Conservation (phyloP, 805 yeast genomes). For the Torulaspora delbrueckii region DNA sequence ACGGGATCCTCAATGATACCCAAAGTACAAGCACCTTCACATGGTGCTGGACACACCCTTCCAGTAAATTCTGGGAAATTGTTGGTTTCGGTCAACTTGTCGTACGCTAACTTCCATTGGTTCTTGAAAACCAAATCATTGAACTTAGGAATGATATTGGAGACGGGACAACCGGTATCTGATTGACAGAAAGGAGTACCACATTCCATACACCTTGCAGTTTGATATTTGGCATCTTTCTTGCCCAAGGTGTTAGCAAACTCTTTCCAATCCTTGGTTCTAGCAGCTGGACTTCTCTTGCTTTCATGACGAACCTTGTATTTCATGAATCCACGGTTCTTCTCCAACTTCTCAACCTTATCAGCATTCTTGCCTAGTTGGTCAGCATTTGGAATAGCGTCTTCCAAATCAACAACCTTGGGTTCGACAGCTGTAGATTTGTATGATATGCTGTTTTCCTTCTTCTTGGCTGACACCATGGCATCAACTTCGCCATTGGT, state of each 20-base stretch:
- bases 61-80: slow-evolving; percentile 99
- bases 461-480: slow-evolving; percentile 40
- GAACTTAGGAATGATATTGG: slow-evolving; percentile 97
- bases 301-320: slow-evolving; percentile 84
- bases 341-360: slow-evolving; percentile 52
- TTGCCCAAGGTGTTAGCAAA: slow-evolving; percentile 73
- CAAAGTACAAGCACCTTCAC: slow-evolving; percentile 94
- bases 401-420: slow-evolving; percentile 82
- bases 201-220: slow-evolving; percentile 99
- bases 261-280: slow-evolving; percentile 91
- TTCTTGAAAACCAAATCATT: slow-evolving; percentile 93
- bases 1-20: slow-evolving; percentile 94
- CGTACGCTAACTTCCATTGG: slow-evolving; percentile 91
- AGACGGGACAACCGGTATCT: slow-evolving; percentile 96
- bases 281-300: slow-evolving; percentile 69
- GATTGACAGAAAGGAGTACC: slow-evolving; percentile 99
- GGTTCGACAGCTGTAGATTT: slow-evolving; percentile 57
- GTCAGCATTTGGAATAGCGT: slow-evolving; percentile 66
- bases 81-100: slow-evolving; percentile 89
- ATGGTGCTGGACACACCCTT: slow-evolving; percentile 98
- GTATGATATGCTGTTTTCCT: slow-evolving; percentile 25
- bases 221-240: slow-evolving; percentile 82
- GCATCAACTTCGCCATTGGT: slow-evolving; percentile 83
- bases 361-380: slow-evolving; percentile 59
- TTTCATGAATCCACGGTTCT: slow-evolving; percentile 86